Evolutionary conservation across 208 protist genomes (phyloP), one percentile per base, ranked within the genome.

Genomic region (Leishmania aethiopica): DNA sequence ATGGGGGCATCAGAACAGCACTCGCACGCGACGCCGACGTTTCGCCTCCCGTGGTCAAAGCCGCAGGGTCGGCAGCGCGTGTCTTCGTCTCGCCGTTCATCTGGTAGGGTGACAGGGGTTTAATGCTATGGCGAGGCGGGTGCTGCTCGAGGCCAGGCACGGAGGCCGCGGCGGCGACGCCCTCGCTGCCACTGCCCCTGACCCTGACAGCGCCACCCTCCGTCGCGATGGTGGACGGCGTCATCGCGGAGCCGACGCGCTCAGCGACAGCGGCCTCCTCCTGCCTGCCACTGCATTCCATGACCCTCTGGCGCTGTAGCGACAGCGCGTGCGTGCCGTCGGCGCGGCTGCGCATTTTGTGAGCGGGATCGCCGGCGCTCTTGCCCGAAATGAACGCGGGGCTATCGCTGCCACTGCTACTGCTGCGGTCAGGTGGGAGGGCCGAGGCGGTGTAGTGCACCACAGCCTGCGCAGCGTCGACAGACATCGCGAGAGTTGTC

Each of bases 1-100:
- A 86, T 13, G 83, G 83, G 5, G 83, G 83, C 83, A 86, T 86
- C 55, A 86, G 66, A 1, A 80, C 37, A 4, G 51, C 78, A 35
- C 78, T 83, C 0, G 77, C 40, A 3, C 83, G 78, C 10, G 74
- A 80, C 8, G 71, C 64, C 4, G 78, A 83, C 78, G 77, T 53
- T 17, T 77, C 83, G 17, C 75, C 22, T 37, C 17, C 66, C 45
- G 57, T 80, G 28, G 78, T 73, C 28, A 28, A 10, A 10, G 64
- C 77, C 10, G 83, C 82, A 8, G 49, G 64, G 15, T 80, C 19
- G 25, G 78, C 66, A 37, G 78, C 83, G 42, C 78, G 77, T 66
- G 47, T 59, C 40, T 82, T 67, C 45, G 78, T 86, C 59, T 86
- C 83, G 40, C 75, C 78, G 55, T 86, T 69, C 1, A 69, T 47